Percentiles rank a stretch among this genome's conserved stretches.
phyloP scores from a whole-genome alignment of 1,284 basidiomycete species.

The Laetiporus sulphureus region DNA sequence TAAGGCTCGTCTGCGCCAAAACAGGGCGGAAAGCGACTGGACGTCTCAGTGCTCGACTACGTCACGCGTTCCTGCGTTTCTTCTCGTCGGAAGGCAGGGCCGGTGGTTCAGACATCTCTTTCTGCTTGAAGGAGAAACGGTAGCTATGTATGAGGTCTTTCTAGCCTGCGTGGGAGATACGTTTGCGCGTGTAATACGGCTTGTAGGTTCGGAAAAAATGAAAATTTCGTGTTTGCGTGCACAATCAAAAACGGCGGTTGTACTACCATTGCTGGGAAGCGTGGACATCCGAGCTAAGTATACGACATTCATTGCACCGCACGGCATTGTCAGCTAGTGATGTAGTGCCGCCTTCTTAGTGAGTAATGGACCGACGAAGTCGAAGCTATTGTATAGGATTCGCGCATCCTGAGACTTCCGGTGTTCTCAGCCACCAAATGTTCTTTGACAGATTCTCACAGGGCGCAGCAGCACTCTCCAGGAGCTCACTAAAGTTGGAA shows the following conservation, averaged over 20 bases:
- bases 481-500: too few relatives aligned
- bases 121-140: background rate
- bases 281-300: background rate
- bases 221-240: background rate
- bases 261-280: background rate
- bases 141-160: background rate
- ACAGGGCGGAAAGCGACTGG: constrained; percentile 41
- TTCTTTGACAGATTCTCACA: too few relatives aligned
- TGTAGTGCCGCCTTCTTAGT: too few relatives aligned
- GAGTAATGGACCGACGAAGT: too few relatives aligned
- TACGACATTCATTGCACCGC: too few relatives aligned
- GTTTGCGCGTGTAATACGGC: background rate
- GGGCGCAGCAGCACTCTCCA: too few relatives aligned
- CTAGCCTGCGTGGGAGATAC: background rate
- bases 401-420: too few relatives aligned
- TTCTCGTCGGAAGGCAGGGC: constrained; percentile 31
- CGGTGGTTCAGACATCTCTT: constrained; percentile 37
- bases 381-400: too few relatives aligned
- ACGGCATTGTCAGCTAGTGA: too few relatives aligned
- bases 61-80: constrained; percentile 26
- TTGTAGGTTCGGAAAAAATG: background rate
- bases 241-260: too few relatives aligned
- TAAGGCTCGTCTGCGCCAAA: constrained; percentile 44
- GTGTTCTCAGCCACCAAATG: too few relatives aligned
- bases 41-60: constrained; percentile 45